Base-by-base conservation (phyloP, 208 protist species). In the Leishmania lainsoni region DNA sequence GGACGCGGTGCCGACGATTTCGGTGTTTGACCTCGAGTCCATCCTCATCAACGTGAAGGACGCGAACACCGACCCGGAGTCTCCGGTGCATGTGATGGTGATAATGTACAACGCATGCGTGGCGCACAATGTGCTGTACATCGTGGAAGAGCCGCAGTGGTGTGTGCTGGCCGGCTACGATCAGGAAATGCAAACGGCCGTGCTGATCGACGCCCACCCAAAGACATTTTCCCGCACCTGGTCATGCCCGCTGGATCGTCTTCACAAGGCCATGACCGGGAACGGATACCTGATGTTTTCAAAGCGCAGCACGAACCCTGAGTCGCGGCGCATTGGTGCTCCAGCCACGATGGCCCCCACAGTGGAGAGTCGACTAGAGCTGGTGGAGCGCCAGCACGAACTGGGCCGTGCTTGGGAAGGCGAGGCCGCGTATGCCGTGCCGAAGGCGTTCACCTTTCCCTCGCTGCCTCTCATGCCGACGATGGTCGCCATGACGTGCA, bases 21-120 rank as follows among this genome's bases (percentile, higher is more conserved):
- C 94, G 63, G 89, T 97, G 42, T 96, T 97, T 69, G 94, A 97
- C 63, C 81, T 98, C 29, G 90, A 97, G 81, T 91, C 92, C 45
- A 93, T 98, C 78, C 81, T 98, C 66, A 86, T 94, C 66, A 89
- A 92, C 63, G 93, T 96, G 56, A 90, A 89, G 78, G 84, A 88
- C 63, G 89, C 90, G 54, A 97, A 97, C 83, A 81, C 90, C 49
- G 92, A 96, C 81, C 81, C 87, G 20, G 92, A 97, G 78, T 76
- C 61, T 10, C 94, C 94, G 32, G 80, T 86, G 76, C 89, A 96
- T 79, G 87, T 98, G 58, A 96, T 97, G 93, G 78, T 96, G 68
- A 93, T 96, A 80, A 95, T 95, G 92, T 98, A 96, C 88, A 95
- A 98, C 84, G 92, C 93, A 29, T 88, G 89, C 73, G 93, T 96